Evolutionary conservation across 2,329 filamentous ascomycete genomes (phyloP).

Genomic region (Hansfordia pulvinata): DNA sequence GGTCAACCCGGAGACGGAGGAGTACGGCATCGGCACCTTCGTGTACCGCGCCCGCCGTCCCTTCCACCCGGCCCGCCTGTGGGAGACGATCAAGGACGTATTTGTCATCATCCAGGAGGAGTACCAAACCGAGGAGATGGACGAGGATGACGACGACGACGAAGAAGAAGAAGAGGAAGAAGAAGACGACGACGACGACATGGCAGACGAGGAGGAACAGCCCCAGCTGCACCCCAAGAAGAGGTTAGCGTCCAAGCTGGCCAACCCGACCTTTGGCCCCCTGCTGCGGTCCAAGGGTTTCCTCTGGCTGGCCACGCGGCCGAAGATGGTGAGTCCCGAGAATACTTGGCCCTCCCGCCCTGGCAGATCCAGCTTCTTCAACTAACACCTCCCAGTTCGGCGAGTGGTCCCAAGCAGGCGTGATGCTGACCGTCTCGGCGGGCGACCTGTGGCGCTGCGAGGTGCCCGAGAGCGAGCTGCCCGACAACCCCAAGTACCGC

Average conservation of each 20-base stretch:
- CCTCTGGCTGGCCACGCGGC: constrained; percentile 44
- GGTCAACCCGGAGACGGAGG: constrained; percentile 59
- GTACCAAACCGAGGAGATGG: constrained; percentile 19
- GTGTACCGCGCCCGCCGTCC: constrained; percentile 50
- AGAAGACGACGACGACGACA: constrained; percentile 10
- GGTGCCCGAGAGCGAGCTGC: constrained; percentile 35
- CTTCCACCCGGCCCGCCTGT: constrained; percentile 33
- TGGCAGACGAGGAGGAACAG: constrained; percentile 11
- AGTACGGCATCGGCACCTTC: constrained; percentile 60
- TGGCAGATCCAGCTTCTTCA: neutral
- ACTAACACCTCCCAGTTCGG: constrained; percentile 22
- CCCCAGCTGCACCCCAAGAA: constrained; percentile 17
- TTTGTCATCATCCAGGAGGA: constrained; percentile 34
- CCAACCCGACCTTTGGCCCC: constrained; percentile 33
- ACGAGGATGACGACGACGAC: constrained; percentile 14
- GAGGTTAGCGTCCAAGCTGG: constrained; percentile 38
- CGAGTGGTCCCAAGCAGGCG: constrained; percentile 51
- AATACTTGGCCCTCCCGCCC: neutral
- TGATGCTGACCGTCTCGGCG: constrained; percentile 46
- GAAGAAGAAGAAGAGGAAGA: constrained; percentile 12
- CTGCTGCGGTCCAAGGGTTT: constrained; percentile 52
- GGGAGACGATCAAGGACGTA: constrained; percentile 29
- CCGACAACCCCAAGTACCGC: constrained; percentile 31
- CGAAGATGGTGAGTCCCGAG: constrained; percentile 25
- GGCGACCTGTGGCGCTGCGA: constrained; percentile 47